Evolutionary conservation across 208 protist species (phyloP).

Genomic region (Leishmania turanica): DNA sequence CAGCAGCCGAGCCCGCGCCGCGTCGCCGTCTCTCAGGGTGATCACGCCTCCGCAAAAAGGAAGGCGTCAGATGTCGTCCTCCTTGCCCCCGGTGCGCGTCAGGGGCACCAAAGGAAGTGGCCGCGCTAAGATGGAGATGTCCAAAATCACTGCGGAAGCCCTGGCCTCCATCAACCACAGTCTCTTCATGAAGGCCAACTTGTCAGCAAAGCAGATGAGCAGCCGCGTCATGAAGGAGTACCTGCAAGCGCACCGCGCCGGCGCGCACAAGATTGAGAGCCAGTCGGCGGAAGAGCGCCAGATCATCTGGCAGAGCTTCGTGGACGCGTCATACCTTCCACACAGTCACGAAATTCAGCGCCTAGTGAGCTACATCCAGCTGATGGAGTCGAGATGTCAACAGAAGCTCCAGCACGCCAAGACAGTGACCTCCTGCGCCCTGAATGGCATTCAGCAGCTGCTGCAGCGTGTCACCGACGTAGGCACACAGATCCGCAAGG

Average conservation of each 20-base stretch:
- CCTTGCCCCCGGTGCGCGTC: not conserved
- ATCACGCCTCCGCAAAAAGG: not conserved
- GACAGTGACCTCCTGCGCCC: conserved; percentile 21
- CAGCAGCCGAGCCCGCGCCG: not conserved
- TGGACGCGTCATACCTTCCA: conserved; percentile 35
- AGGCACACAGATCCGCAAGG: conserved; percentile 26
- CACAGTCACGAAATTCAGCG: conserved; percentile 43
- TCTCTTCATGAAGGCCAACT: conserved; percentile 20
- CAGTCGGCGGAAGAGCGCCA: conserved; percentile 30
- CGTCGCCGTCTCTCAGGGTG: not conserved
- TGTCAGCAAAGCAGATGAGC: conserved; percentile 30
- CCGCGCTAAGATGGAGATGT: not conserved
- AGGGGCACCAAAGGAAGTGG: not conserved
- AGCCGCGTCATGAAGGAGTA: conserved; percentile 37
- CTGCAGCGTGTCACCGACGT: conserved; percentile 30
- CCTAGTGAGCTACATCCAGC: conserved; percentile 23
- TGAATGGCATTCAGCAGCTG: conserved; percentile 36
- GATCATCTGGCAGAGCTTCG: conserved; percentile 33
- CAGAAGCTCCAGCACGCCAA: conserved; percentile 36
- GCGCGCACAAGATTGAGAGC: conserved; percentile 19
- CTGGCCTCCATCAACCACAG: conserved; percentile 42
- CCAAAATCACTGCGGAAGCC: conserved; percentile 18
- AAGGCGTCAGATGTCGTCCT: not conserved
- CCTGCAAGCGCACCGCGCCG: conserved; percentile 28
- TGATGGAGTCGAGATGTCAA: conserved; percentile 24